phyloP scores from a whole-genome alignment of 768 basidiomycete species.

The Boletus bicolor region DNA sequence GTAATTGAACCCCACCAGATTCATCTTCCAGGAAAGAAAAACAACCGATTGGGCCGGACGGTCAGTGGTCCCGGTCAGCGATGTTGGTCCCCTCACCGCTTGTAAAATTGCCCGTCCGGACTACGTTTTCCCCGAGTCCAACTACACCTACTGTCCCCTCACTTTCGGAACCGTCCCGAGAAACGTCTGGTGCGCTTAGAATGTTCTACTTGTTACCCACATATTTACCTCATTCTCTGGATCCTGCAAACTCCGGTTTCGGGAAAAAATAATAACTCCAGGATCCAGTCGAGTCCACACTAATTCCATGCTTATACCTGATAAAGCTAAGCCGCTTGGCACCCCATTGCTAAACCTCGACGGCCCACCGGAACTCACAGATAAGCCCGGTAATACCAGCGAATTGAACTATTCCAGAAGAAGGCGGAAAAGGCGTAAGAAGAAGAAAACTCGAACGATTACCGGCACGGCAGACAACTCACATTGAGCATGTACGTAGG shows the following conservation, averaged over 20 bases:
- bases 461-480: slow-evolving; percentile 18
- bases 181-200: slow-evolving; percentile 18
- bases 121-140: slow-evolving; percentile 1
- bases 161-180: slow-evolving; percentile 2
- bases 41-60: background rate
- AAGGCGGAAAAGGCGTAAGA: slow-evolving; percentile 52
- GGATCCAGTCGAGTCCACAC: slow-evolving; percentile 3
- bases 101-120: slow-evolving; percentile 5
- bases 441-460: slow-evolving; percentile 43
- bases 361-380: slow-evolving; percentile 39
- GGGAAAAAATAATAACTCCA: slow-evolving; percentile 1
- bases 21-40: slow-evolving; percentile 6
- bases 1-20: slow-evolving; percentile 7
- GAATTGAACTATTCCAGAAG: slow-evolving; percentile 41
- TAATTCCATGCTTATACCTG: slow-evolving; percentile 4
- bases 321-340: slow-evolving; percentile 16
- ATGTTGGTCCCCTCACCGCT: slow-evolving; percentile 3
- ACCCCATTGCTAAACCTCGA: slow-evolving; percentile 54
- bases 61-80: background rate
- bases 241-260: slow-evolving; percentile 16
- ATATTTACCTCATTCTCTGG: slow-evolving; percentile 14
- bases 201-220: slow-evolving; percentile 4
- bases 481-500: slow-evolving; percentile 19
- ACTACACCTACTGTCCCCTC: background rate
- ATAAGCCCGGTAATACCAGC: slow-evolving; percentile 13